These are phyloP conservation scores for Furcasterigmium furcatum DNA, from an alignment of 2,329 filamentous ascomycete species.

Conservation along the genomic window DNA sequence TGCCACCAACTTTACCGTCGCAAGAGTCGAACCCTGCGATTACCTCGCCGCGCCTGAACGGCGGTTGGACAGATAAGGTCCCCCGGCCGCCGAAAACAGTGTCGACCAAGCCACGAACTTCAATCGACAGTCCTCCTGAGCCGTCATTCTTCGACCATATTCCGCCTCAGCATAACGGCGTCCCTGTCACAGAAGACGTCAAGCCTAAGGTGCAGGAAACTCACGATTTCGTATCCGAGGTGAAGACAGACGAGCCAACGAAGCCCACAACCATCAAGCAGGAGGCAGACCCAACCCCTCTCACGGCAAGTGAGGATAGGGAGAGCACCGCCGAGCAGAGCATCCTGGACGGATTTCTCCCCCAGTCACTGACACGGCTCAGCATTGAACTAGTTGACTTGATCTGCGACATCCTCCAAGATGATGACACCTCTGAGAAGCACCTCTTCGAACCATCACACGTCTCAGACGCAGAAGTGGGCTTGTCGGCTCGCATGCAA, in stretches of 20 bases:
- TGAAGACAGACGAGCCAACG: too few species aligned
- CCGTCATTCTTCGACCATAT: conserved; percentile 36
- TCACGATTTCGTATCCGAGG: too few species aligned
- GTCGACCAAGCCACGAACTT: conserved; percentile 19
- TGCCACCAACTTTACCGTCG: conserved; percentile 15
- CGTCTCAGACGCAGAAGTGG: conserved; percentile 8
- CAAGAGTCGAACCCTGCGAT: conserved; percentile 26
- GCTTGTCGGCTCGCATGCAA: conserved; percentile 15
- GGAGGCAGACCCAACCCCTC: too few species aligned
- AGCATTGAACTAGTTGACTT: conserved; percentile 56
- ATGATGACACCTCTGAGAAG: conserved; percentile 50
- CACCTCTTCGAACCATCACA: conserved; percentile 36
- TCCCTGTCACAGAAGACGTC: too few species aligned
- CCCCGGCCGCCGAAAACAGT: conserved; percentile 23
- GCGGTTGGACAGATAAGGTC: conserved; percentile 29
- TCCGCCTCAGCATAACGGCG: conserved; percentile 14
- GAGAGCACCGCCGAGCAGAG: not conserved
- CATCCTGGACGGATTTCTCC: conserved; percentile 33
- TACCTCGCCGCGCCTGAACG: conserved; percentile 23
- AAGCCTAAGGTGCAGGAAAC: too few species aligned
- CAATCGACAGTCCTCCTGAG: conserved; percentile 30
- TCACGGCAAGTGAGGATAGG: too few species aligned
- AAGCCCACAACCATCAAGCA: too few species aligned
- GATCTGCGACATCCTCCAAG: conserved; percentile 56
- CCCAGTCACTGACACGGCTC: conserved; percentile 54